These are phyloP conservation scores for Periconia sp. DNA, from an alignment of 2,329 filamentous ascomycete genomes.

Conservation along the genomic window DNA sequence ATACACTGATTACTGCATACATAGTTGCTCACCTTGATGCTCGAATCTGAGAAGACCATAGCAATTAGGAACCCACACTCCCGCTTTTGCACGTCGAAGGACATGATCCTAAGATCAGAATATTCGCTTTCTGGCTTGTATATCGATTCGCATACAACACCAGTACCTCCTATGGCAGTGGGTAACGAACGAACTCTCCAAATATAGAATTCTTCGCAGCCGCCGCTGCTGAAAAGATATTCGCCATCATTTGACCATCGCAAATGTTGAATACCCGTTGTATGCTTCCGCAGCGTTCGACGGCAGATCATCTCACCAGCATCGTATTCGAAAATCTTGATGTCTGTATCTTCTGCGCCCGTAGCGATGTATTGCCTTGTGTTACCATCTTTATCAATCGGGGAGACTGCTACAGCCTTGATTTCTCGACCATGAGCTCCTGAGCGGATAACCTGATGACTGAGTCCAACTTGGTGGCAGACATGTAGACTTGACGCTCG, in stretches of 20 bases:
- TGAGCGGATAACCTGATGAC: conserved; percentile 60
- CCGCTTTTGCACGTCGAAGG: conserved; percentile 66
- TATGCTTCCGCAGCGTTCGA: conserved; percentile 76
- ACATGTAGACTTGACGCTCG: conserved; percentile 66
- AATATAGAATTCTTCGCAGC: conserved; percentile 86
- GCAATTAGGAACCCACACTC: conserved; percentile 62
- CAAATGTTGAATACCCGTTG: conserved; percentile 81
- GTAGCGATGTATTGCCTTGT: conserved; percentile 62
- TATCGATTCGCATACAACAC: conserved; percentile 58
- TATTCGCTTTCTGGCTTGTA: conserved; percentile 58
- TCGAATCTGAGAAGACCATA: conserved; percentile 85
- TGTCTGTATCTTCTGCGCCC: conserved; percentile 73
- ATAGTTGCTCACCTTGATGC: conserved; percentile 60
- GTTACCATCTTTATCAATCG: background rate
- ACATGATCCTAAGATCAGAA: conserved; percentile 78
- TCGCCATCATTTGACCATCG: conserved; percentile 71
- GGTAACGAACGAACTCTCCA: conserved; percentile 72
- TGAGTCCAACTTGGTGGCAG: conserved; percentile 44
- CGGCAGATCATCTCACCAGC: conserved; percentile 54
- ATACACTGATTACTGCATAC: background rate
- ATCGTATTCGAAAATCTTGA: conserved; percentile 71
- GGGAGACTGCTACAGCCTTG: conserved; percentile 63
- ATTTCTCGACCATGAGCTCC: conserved; percentile 91
- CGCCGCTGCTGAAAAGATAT: conserved; percentile 84
- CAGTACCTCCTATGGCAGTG: conserved; percentile 53